Percentiles rank a stretch among this genome's conserved stretches.
phyloP scores from a whole-genome alignment of 352 stramenopile species.

The Phytophthora sp. region DNA sequence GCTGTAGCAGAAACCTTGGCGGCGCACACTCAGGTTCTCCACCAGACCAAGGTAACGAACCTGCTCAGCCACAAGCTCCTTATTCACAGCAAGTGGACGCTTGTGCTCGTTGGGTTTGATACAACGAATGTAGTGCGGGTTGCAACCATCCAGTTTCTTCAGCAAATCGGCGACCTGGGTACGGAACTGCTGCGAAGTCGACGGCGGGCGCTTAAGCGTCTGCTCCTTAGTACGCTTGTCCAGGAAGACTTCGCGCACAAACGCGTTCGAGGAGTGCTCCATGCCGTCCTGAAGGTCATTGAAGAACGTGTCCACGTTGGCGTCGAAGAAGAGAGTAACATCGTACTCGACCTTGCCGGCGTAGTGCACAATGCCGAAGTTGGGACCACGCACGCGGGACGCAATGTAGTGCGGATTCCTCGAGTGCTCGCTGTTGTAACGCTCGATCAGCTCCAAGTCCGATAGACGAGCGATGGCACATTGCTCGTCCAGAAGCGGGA shows the following conservation, averaged over 20 bases:
- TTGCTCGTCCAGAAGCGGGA: constrained; percentile 83
- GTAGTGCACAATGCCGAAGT: constrained; percentile 87
- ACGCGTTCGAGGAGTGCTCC: constrained; percentile 70
- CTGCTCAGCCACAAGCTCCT: constrained; percentile 74
- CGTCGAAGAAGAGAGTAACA: constrained; percentile 85
- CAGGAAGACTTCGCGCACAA: constrained; percentile 81
- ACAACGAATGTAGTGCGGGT: constrained; percentile 92
- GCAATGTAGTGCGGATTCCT: constrained; percentile 79
- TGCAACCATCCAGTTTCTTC: constrained; percentile 85
- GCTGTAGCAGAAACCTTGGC: constrained; percentile 87
- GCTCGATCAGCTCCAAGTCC: constrained; percentile 78
- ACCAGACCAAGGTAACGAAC: constrained; percentile 84
- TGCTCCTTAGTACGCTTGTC: constrained; percentile 81
- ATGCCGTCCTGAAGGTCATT: constrained; percentile 81
- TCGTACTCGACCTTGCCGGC: constrained; percentile 89
- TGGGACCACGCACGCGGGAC: constrained; percentile 69
- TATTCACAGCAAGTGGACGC: constrained; percentile 67
- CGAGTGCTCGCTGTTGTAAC: constrained; percentile 74
- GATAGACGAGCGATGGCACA: constrained; percentile 74
- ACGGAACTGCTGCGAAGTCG: constrained; percentile 86
- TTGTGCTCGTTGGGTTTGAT: constrained; percentile 93
- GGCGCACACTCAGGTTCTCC: constrained; percentile 83
- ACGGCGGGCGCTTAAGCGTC: constrained; percentile 85
- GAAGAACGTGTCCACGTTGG: constrained; percentile 88
- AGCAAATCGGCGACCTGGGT: constrained; percentile 82